Evolutionary conservation across 129 eudicot species (phyloP).

Genomic region (Escallonia rubra): DNA sequence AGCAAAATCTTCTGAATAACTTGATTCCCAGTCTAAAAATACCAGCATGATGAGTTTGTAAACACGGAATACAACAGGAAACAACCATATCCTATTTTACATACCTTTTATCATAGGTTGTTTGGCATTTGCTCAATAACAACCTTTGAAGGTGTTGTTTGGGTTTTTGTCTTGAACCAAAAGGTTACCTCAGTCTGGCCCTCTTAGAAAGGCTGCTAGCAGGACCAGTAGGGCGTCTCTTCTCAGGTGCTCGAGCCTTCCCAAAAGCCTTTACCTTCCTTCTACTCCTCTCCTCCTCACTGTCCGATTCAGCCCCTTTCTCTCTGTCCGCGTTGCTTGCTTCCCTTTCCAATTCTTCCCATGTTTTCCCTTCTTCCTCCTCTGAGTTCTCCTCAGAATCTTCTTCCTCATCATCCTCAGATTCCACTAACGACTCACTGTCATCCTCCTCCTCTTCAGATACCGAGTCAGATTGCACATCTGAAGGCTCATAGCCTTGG

Average conservation of each 20-base stretch:
- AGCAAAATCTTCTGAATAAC: neutral
- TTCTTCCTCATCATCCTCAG: constrained; percentile 51
- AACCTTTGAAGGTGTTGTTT: neutral
- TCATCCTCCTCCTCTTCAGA: constrained; percentile 51
- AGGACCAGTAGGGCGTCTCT: constrained; percentile 30
- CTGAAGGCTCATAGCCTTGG: constrained; percentile 48
- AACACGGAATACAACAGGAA: neutral
- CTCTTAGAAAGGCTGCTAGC: constrained; percentile 39
- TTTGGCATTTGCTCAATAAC: neutral
- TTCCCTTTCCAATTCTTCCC: constrained; percentile 59
- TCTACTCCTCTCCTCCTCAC: constrained; percentile 48
- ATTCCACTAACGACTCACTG: constrained; percentile 44
- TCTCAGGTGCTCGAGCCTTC: constrained; percentile 39
- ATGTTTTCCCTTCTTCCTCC: constrained; percentile 55
- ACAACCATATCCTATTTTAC: constrained; percentile 7
- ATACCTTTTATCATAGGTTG: neutral
- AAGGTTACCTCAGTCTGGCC: constrained; percentile 33
- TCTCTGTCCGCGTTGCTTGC: constrained; percentile 53
- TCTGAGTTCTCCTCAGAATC: constrained; percentile 42
- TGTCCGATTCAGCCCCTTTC: constrained; percentile 51
- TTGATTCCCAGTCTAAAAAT: neutral
- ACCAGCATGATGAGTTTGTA: neutral
- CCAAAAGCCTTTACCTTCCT: constrained; percentile 48
- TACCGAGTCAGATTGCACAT: constrained; percentile 41
- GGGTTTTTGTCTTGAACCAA: neutral